phyloP scores from a whole-genome alignment of 768 basidiomycete genomes.

The Tulasnella calospora region DNA sequence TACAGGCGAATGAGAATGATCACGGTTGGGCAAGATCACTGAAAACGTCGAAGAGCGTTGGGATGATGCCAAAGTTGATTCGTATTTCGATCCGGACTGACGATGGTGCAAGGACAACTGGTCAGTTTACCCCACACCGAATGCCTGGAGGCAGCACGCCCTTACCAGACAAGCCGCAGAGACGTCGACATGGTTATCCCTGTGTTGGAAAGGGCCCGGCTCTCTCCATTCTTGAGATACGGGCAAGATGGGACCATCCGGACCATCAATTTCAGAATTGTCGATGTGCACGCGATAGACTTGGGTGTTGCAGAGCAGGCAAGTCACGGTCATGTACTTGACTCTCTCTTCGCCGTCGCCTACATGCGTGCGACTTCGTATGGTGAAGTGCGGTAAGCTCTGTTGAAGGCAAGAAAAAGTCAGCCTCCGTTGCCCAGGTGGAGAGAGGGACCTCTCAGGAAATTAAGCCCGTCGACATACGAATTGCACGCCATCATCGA shows the following conservation, averaged over 20 bases:
- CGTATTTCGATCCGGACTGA: slow-evolving; percentile 20
- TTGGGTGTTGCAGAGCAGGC: slow-evolving; percentile 16
- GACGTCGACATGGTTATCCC: slow-evolving; percentile 10
- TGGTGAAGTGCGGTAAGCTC: slow-evolving; percentile 19
- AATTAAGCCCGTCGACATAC: background rate
- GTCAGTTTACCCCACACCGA: background rate
- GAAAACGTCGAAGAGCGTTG: slow-evolving; percentile 13
- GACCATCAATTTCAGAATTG: slow-evolving; percentile 7
- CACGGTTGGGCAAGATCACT: slow-evolving; percentile 9
- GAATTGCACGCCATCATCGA: slow-evolving; percentile 21
- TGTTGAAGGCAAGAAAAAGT: background rate
- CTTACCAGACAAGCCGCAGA: slow-evolving; percentile 21
- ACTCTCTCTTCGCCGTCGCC: slow-evolving; percentile 3
- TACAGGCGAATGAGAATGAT: background rate
- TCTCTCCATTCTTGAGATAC: slow-evolving; percentile 10
- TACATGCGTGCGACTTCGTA: slow-evolving; percentile 12
- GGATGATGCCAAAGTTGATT: background rate
- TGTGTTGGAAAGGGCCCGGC: background rate
- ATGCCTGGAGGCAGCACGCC: background rate
- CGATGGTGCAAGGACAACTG: background rate
- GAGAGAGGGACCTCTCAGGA: background rate
- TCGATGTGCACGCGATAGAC: slow-evolving; percentile 7
- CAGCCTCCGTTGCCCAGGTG: background rate
- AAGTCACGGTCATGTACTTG: slow-evolving; percentile 13
- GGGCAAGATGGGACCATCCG: slow-evolving; percentile 13